Base-by-base conservation (phyloP, 345 rosid genomes). In the Crucihimalaya himalaica region DNA sequence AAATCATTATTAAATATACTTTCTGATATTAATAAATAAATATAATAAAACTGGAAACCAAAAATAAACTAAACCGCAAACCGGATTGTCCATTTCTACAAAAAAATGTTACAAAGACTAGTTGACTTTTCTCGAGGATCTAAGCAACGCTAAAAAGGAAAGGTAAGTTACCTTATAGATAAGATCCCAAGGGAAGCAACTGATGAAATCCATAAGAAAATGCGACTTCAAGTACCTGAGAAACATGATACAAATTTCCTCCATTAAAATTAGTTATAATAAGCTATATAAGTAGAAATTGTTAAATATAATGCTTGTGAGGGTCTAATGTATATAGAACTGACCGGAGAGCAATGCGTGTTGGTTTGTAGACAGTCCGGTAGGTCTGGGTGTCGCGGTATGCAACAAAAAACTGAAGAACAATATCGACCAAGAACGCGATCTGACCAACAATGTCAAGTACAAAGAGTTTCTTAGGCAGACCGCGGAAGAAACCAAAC, bases 401-500 rank as follows among this genome's bases (percentile, higher is more conserved):
- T 2, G 92, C 91, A 32, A 88, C 71, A 32, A 87, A 89, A 78
- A 92, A 92, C 12, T 76, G 87, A 70, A 88, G 64, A 71, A 79
- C 32, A 55, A 92, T 92, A 73, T 89, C 97, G 2, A 92, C 2
- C 54, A 92, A 84, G 82, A 92, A 89, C 61, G 92, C 96, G 6
- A 88, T 3, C 71, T 92, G 96, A 39, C 97, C 96, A 40, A 67
- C 86, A 37, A 92, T 85, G 83, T 92, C 97, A 35, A 89, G 79
- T 35, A 89, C 56, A 63, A 86, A 86, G 60, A 92, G 90, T 54
- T 81, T 83, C 65, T 82, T 70, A 31, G 93, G 93, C 16, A 92
- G 80, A 63, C 96, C 97, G 18, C 92, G 81, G 80, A 86, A 92
- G 85, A 92, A 92, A 3, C 92, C 97, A 16, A 92, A 92, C 86